A percentile compares a stretch with the other conserved stretches of the same genome.
phyloP scores from a whole-genome alignment of 2,329 filamentous ascomycete genomes.

The Trematosphaeria pertusa region DNA sequence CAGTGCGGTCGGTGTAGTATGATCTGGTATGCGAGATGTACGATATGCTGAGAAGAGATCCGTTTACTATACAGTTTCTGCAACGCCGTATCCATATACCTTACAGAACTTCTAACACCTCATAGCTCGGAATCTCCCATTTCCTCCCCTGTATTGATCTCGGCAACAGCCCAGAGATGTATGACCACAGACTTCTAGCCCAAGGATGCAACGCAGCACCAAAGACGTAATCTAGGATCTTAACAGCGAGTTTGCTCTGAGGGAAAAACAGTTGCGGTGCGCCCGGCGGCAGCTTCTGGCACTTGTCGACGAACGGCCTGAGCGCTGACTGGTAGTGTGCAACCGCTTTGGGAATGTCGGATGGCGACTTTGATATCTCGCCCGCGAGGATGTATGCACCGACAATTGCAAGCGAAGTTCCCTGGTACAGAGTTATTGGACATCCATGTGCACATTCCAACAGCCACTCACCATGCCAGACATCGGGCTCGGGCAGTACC shows the following conservation, averaged over 20 bases:
- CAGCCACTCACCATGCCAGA: constrained; percentile 30
- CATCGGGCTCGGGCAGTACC: constrained; percentile 45
- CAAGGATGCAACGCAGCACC: neutral
- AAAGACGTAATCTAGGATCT: too few species aligned
- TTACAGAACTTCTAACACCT: too few species aligned
- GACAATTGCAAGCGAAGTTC: constrained; percentile 43
- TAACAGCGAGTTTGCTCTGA: too few species aligned
- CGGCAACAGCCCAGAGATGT: neutral
- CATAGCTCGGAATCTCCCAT: constrained; percentile 6
- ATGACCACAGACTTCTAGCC: neutral
- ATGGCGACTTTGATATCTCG: constrained; percentile 34
- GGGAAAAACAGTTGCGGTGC: constrained; percentile 33
- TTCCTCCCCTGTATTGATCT: neutral
- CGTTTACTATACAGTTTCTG: neutral
- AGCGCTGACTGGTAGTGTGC: constrained; percentile 27
- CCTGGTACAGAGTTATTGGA: constrained; percentile 24
- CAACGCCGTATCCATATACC: neutral
- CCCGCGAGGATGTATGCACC: constrained; percentile 51
- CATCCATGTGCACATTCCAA: neutral
- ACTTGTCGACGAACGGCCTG: constrained; percentile 29
- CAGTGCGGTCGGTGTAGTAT: neutral
- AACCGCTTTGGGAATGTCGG: constrained; percentile 30
- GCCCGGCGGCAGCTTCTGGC: constrained; percentile 33
- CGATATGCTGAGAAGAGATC: neutral
- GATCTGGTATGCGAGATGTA: neutral